Conservation (phyloP, 208 protist species). For the Leptomonas seymouri region DNA sequence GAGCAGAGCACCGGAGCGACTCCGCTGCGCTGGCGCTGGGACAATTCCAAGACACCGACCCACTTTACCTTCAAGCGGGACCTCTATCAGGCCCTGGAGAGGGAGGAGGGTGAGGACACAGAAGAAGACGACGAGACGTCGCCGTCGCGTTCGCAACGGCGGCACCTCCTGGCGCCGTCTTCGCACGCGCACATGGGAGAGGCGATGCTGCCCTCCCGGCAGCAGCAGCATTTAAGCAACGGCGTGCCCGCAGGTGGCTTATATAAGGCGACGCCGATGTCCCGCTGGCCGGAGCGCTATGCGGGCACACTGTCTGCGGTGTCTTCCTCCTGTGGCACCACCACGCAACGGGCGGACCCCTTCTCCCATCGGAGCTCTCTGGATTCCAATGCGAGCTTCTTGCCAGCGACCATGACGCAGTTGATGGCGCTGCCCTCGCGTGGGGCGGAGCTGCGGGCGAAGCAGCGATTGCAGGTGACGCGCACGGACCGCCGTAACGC, state of each 20-base stretch:
- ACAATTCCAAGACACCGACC: slow-evolving; percentile 50
- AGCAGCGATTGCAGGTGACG: slow-evolving; percentile 38
- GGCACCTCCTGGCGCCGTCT: slow-evolving; percentile 1
- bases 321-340: slow-evolving; percentile 7
- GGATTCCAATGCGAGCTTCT: slow-evolving; percentile 33
- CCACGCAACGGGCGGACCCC: neutral
- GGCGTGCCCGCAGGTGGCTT: neutral
- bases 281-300: slow-evolving; percentile 2
- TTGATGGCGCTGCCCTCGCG: slow-evolving; percentile 47
- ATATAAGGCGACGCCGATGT: neutral
- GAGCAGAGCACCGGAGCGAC: slow-evolving; percentile 31
- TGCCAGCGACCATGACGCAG: slow-evolving; percentile 42
- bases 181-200: slow-evolving; percentile 27
- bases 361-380: neutral
- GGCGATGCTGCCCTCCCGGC: slow-evolving; percentile 22
- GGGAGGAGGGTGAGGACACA: slow-evolving; percentile 40
- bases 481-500: slow-evolving; percentile 39
- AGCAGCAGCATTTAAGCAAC: slow-evolving; percentile 29
- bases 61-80: slow-evolving; percentile 51
- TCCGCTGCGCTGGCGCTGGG: slow-evolving; percentile 46
- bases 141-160: slow-evolving; percentile 20
- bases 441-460: slow-evolving; percentile 42
- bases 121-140: slow-evolving; percentile 36
- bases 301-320: neutral
- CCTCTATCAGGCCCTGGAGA: slow-evolving; percentile 38